A percentile compares a stretch with the other conserved stretches of the same genome.
These are phyloP conservation scores for Aspergillus piperis DNA, from an alignment of 2,329 filamentous ascomycete species.

Conservation along the genomic window DNA sequence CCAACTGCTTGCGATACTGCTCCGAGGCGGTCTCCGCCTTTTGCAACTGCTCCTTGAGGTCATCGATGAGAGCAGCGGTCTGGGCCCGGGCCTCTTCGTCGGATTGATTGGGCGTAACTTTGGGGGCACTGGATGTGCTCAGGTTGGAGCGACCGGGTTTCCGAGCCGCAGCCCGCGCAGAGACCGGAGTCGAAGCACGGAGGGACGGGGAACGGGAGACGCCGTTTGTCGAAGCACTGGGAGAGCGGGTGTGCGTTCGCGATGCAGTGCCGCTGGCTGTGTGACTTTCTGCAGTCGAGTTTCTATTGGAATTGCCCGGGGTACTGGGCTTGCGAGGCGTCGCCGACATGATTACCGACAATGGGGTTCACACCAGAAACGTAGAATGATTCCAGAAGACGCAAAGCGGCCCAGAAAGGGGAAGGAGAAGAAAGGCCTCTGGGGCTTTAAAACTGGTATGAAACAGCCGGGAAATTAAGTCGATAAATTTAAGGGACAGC, in stretches of 20 bases:
- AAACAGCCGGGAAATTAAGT: slow-evolving; percentile 30
- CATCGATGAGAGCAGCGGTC: slow-evolving; percentile 75
- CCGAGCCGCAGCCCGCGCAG: slow-evolving; percentile 70
- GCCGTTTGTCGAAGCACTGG: slow-evolving; percentile 50
- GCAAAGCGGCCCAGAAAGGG: slow-evolving; percentile 17
- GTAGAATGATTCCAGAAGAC: slow-evolving; percentile 9
- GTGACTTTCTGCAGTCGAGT: slow-evolving; percentile 31
- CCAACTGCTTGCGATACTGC: slow-evolving; percentile 78
- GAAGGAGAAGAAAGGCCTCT: slow-evolving; percentile 5
- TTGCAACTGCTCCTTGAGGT: slow-evolving; percentile 78
- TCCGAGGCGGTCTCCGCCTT: slow-evolving; percentile 77
- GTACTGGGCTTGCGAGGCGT: slow-evolving; percentile 46
- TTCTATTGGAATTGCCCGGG: slow-evolving; percentile 35
- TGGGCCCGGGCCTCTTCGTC: slow-evolving; percentile 78
- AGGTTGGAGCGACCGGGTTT: slow-evolving; percentile 53
- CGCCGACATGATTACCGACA: slow-evolving; percentile 43
- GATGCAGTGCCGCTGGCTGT: slow-evolving; percentile 38
- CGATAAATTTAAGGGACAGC: slow-evolving; percentile 26
- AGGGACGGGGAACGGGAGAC: slow-evolving; percentile 66
- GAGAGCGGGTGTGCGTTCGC: slow-evolving; percentile 50
- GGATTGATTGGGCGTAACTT: slow-evolving; percentile 50
- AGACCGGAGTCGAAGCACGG: slow-evolving; percentile 59
- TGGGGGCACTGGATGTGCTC: slow-evolving; percentile 47
- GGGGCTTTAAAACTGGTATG: slow-evolving; percentile 17
- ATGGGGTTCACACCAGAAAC: slow-evolving; percentile 11